Conservation (phyloP, 495 filamentous ascomycete genomes). For the Hypoxylon cercidicola region DNA sequence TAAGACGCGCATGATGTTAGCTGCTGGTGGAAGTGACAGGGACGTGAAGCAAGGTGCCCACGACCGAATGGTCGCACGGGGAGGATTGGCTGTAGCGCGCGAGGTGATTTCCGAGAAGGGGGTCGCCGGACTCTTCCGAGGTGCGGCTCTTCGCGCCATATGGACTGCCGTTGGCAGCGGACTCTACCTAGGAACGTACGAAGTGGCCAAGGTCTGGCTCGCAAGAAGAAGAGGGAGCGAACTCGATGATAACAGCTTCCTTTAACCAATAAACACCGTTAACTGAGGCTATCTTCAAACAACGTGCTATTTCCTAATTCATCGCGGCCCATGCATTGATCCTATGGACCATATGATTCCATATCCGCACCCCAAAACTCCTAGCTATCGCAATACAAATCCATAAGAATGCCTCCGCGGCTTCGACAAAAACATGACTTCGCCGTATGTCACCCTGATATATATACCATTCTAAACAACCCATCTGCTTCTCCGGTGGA, state of each 20-base stretch:
- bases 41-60: constrained; percentile 35
- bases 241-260: constrained; percentile 17
- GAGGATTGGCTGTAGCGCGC: constrained; percentile 66
- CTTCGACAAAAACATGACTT: background rate
- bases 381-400: too few species aligned
- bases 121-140: constrained; percentile 76
- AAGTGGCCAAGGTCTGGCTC: constrained; percentile 78
- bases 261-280: constrained; percentile 10
- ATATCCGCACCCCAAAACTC: background rate
- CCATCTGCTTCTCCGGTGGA: constrained; percentile 16
- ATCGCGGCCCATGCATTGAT: background rate
- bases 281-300: background rate
- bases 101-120: constrained; percentile 72
- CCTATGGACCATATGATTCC: too few species aligned
- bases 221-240: constrained; percentile 57
- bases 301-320: background rate
- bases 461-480: constrained; percentile 36
- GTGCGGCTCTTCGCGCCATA: constrained; percentile 75
- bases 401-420: too few species aligned
- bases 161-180: constrained; percentile 87
- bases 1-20: constrained; percentile 80
- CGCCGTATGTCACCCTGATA: constrained; percentile 7
- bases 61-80: constrained; percentile 45
- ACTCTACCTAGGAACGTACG: constrained; percentile 87
- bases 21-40: constrained; percentile 52